phyloP scores from a whole-genome alignment of 1,139 yeast species.

The Debaryomyces udenii region DNA sequence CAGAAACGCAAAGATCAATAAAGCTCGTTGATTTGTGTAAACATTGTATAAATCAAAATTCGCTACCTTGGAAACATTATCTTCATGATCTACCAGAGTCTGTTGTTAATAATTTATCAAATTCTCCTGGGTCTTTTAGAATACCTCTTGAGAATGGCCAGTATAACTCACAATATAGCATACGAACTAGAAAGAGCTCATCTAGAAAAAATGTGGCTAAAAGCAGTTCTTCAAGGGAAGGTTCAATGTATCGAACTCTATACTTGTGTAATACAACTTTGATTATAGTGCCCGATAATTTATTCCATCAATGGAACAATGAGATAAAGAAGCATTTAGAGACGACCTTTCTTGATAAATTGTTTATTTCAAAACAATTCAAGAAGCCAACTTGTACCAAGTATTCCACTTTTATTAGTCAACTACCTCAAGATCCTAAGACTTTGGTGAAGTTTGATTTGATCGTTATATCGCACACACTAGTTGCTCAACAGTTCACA shows the following conservation, averaged over 20 bases:
- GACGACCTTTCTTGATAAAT: conserved; percentile 34
- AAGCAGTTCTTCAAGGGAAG: conserved; percentile 25
- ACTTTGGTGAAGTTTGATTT: conserved; percentile 51
- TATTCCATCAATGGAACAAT: conserved; percentile 65
- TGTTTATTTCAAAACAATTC: conserved; percentile 39
- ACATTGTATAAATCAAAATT: conserved; percentile 41
- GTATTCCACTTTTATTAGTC: conserved; percentile 22
- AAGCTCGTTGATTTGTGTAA: conserved; percentile 46
- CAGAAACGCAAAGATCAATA: conserved; percentile 8
- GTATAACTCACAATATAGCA: conserved; percentile 24
- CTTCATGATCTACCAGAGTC: conserved; percentile 45
- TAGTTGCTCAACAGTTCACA: conserved; percentile 44
- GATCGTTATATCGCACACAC: conserved; percentile 52
- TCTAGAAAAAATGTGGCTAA: conserved; percentile 13
- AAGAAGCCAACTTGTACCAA: conserved; percentile 20
- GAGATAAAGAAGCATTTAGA: conserved; percentile 61
- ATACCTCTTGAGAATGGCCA: conserved; percentile 28
- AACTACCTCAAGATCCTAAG: conserved; percentile 30
- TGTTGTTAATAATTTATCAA: conserved; percentile 36
- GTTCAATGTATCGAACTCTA: conserved; percentile 28
- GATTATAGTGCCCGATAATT: conserved; percentile 66
- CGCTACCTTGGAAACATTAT: conserved; percentile 62
- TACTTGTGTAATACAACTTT: conserved; percentile 57
- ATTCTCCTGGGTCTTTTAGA: conserved; percentile 49
- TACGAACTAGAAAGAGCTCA: conserved; percentile 22